These are phyloP conservation scores for Bruguiera gymnorhiza DNA, from an alignment of 345 rosid species.

Conservation along the genomic window DNA sequence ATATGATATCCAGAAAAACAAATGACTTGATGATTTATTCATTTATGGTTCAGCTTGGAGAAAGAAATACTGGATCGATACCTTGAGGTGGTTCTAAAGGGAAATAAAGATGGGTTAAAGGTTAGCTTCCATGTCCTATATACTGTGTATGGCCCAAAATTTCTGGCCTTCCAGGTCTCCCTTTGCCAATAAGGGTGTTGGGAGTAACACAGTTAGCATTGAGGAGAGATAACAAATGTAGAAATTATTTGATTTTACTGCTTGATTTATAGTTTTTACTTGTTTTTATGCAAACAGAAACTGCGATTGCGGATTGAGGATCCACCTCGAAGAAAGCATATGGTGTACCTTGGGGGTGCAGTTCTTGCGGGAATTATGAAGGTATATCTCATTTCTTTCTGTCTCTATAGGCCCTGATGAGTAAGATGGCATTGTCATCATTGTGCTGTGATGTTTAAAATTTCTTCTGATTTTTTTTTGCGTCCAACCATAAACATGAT, in stretches of 20 bases:
- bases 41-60: slow-evolving; percentile 64
- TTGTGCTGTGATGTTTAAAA: not conserved
- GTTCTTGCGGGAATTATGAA: slow-evolving; percentile 99
- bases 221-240: no score
- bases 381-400: slow-evolving; percentile 37
- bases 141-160: not conserved
- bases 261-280: no score
- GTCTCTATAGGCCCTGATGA: not conserved
- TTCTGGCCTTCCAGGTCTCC: no score
- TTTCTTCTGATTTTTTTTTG: not conserved
- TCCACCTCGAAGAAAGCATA: slow-evolving; percentile 97
- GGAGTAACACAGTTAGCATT: no score
- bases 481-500: slow-evolving; percentile 1
- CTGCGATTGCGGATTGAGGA: slow-evolving; percentile 83
- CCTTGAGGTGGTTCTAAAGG: slow-evolving; percentile 85
- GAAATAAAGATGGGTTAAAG: slow-evolving; percentile 97
- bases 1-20: not conserved
- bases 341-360: slow-evolving; percentile 98
- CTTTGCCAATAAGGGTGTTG: no score
- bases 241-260: no score
- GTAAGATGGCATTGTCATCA: not conserved
- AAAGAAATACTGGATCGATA: slow-evolving; percentile 90
- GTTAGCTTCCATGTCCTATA: slow-evolving; percentile 27
- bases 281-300: slow-evolving; percentile 43
- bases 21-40: slow-evolving; percentile 3